These are phyloP conservation scores for Apium graveolens DNA, from an alignment of 129 eudicot species.

Conservation along the genomic window DNA sequence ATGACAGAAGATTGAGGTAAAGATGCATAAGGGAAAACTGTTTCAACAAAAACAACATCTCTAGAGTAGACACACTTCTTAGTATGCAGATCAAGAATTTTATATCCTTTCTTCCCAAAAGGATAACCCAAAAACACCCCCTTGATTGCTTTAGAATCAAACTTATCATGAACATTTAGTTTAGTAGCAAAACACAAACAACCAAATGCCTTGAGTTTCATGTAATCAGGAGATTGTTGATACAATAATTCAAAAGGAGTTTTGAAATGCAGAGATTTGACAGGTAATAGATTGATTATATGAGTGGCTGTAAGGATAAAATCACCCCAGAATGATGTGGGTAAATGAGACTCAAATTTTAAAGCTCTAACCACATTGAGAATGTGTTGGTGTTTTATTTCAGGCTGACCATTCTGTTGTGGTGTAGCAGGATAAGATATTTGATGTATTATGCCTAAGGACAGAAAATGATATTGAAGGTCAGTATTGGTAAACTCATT, in stretches of 20 bases:
- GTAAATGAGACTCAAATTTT: neutral
- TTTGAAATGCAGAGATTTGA: neutral
- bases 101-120: neutral
- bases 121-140: neutral
- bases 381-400: neutral
- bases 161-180: neutral
- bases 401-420: neutral
- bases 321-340: neutral
- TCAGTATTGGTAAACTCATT: neutral
- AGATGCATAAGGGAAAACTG: neutral
- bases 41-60: neutral
- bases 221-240: neutral
- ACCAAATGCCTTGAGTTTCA: neutral
- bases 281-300: neutral
- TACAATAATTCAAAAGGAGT: neutral
- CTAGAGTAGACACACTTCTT: neutral
- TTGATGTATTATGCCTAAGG: neutral
- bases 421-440: neutral
- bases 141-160: neutral
- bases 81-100: neutral
- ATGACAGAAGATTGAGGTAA: rapidly evolving
- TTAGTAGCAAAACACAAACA: neutral
- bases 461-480: neutral
- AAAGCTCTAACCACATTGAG: neutral
- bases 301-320: neutral